Evolutionary conservation across 495 filamentous ascomycete genomes (phyloP), one percentile per base, ranked within the genome.

Genomic region (Talaromyces stipitatus): DNA sequence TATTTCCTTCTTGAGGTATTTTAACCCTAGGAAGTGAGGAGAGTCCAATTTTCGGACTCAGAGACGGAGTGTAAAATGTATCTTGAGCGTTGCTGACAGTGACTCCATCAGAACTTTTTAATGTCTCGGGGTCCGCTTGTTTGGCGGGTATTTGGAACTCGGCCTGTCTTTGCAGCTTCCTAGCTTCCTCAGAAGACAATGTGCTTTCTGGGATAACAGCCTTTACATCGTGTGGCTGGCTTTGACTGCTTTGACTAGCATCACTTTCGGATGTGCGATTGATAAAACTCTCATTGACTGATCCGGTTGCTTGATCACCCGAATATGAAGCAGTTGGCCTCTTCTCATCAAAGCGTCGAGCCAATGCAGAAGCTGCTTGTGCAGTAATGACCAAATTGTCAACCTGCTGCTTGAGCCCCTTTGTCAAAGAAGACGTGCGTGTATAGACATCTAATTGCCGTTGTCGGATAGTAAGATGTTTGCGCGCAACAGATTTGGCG

Each of bases 361-460:
- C 77, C 38, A 89, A 71, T 23, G 78, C 79, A 27, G 78, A 79
- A 16, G 84, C 85, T 48, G 86, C 86, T 64, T 81, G 74, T 27
- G 79, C 79, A 28, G 85, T 86, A 20, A 86, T 64, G 3, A 84
- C 83, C 51, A 88, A 66, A 51, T 84, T 75, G 55, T 88, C 79
- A 2, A 79, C 79, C 68, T 86, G 85, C 55, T 67, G 76, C 64
- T 85, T 85, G 58, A 87, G 70, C 8, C 82, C 80, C 61, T 84
- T 84, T 16, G 84, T 82, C 33, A 96, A 75, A 30, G 84, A 89
- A 2, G 91, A 94, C 8, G 88, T 90, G 58, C 79, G 80, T 53
- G 78, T 84, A 67, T 88, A 97, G 57, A 86, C 70, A 69, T 95
- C 87, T 24, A 94, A 70, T 68, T 97, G 91, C 55, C 82, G 78